phyloP scores from a whole-genome alignment of 805 yeast genomes.

The Barnettozyma sp. region DNA sequence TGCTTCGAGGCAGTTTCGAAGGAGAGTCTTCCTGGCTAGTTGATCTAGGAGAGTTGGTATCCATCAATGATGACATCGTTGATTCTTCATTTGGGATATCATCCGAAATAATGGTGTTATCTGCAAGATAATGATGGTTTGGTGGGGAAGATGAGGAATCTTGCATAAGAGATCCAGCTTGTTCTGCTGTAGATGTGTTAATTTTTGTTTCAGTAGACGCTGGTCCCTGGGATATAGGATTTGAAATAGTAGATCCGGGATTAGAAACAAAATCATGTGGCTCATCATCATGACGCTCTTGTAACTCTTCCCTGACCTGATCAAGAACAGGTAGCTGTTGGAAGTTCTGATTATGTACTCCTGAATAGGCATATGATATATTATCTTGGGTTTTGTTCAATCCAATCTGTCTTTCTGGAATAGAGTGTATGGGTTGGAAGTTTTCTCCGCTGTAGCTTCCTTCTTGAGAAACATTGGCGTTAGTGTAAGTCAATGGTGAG shows the following conservation, averaged over 20 bases:
- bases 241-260: no score
- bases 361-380: no score
- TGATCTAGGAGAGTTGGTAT: neutral
- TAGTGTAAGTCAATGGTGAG: conserved; percentile 15
- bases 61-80: conserved; percentile 18
- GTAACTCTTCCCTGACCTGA: no score
- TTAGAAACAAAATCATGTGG: no score
- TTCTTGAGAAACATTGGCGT: conserved; percentile 1
- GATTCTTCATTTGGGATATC: conserved; percentile 20
- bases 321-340: no score
- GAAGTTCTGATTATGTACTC: no score
- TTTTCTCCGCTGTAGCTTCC: conserved; percentile 7
- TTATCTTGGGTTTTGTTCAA: no score
- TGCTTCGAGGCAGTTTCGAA: conserved; percentile 22
- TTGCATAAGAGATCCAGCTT: neutral
- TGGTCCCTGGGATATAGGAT: no score
- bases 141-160: neutral
- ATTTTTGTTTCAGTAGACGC: no score
- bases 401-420: no score
- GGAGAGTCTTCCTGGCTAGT: conserved; percentile 12
- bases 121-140: conserved; percentile 23
- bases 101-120: conserved; percentile 9
- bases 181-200: no score
- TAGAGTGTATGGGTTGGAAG: conserved; percentile 1
- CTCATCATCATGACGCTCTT: no score